Base-by-base conservation (phyloP, 1,284 basidiomycete species). In the Sphaerobolus stellatus region DNA sequence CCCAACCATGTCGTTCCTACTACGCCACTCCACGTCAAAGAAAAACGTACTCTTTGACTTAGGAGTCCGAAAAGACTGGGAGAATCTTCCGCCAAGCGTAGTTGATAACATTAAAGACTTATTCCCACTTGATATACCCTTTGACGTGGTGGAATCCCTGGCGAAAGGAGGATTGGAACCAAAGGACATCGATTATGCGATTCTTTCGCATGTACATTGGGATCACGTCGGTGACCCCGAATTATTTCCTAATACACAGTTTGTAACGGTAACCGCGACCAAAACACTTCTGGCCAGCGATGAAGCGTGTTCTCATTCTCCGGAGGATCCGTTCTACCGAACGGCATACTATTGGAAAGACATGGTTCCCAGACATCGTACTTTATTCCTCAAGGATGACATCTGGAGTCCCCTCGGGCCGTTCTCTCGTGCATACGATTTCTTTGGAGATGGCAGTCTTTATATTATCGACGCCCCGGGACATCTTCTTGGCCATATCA, bases 391-490 rank as follows among this genome's bases (percentile, higher is more conserved):
- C 28, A 13, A 25, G 14, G 30, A 20, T 7, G 68, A 65, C 62
- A 49, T 68, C 68, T 14, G 60, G 2, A 31, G 20, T 4, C 9
- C 61, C 14, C 18, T 84, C 34, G 81, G 79, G 0, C 77, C 80
- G 3, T 84, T 83, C 64, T 74, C 76, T 5, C 72, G 67, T 44
- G 75, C 77, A 4, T 61, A 77, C 28, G 82, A 86, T 66, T 76
- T 75, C 58, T 82, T 76, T 62, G 75, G 74, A 14, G 83, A 86
- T 57, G 83, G 82, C 3, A 79, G 76, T 57, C 57, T 82, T 38
- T 81, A 81, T 61, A 67, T 85, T 54, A 69, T 84, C 54, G 77
- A 84, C 58, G 73, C 81, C 5, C 76, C 79, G 13, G 82, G 82
- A 0, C 81, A 83, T 63, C 67, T 80, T 27, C 64, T 71, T 1